Percentiles rank a stretch among this genome's conserved stretches.
These are phyloP conservation scores for Kappamyces sp. DNA, from an alignment of 192 early-diverging fungal genomes.

Conservation along the genomic window DNA sequence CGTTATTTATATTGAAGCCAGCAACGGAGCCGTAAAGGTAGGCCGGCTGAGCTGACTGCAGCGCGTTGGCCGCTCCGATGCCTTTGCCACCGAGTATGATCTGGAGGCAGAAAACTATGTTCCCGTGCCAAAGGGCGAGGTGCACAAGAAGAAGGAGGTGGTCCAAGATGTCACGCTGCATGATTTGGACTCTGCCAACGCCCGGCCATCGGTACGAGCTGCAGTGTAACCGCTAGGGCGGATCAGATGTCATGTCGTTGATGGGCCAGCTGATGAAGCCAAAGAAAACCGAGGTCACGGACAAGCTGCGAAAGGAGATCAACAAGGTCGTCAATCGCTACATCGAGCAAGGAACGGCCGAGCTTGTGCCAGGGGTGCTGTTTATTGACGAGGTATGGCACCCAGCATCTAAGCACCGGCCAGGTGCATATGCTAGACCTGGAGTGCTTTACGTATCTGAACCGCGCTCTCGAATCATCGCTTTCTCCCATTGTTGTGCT, in stretches of 20 bases:
- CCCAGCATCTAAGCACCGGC: not conserved
- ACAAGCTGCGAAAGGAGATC: constrained; percentile 95
- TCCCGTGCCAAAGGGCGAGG: constrained; percentile 95
- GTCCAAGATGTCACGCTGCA: constrained; percentile 97
- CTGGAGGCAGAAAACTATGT: constrained; percentile 98
- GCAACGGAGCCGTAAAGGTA: constrained; percentile 95
- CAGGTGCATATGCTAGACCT: constrained; percentile 99
- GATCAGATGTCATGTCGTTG: constrained; percentile 97
- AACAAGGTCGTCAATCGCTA: constrained; percentile 99
- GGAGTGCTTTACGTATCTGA: constrained; percentile 98
- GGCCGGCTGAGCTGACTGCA: constrained; percentile 19
- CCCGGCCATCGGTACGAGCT: constrained; percentile 67
- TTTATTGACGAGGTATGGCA: constrained; percentile 91
- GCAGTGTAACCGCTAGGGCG: constrained; percentile 50
- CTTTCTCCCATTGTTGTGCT: constrained; percentile 96
- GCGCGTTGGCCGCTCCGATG: constrained; percentile 93
- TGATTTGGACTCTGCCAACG: constrained; percentile 96
- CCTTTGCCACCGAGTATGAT: constrained; percentile 98
- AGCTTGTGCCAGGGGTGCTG: constrained; percentile 94
- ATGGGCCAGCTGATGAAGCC: constrained; percentile 99
- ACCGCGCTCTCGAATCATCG: constrained; percentile 92
- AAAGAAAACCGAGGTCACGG: constrained; percentile 98
- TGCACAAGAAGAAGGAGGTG: constrained; percentile 98
- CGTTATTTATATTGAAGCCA: constrained; percentile 97
- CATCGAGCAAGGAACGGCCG: constrained; percentile 95